Evolutionary conservation across 768 basidiomycete genomes (phyloP).

Genomic region (Russula vinacea): DNA sequence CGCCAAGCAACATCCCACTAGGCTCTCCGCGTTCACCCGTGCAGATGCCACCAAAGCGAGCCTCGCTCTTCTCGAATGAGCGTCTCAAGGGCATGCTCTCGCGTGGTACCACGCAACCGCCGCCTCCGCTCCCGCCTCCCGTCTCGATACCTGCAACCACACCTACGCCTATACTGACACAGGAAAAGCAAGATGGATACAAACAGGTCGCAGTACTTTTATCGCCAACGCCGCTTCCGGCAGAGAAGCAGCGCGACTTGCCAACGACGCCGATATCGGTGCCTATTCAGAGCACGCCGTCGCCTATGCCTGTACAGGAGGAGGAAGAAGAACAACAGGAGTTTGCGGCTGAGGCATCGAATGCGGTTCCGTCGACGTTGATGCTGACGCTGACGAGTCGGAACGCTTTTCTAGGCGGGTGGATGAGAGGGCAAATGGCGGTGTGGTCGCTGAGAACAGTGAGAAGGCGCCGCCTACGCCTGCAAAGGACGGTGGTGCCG

Average conservation of each 20-base stretch:
- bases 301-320: background rate
- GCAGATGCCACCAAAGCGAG: constrained; percentile 13
- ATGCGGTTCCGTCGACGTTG: background rate
- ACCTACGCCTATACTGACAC: background rate
- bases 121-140: background rate
- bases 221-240: constrained; percentile 11
- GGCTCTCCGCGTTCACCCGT: constrained; percentile 11
- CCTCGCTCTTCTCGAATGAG: constrained; percentile 35
- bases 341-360: background rate
- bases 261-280: constrained; percentile 2
- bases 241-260: constrained; percentile 15
- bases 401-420: background rate
- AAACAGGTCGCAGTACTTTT: constrained; percentile 34
- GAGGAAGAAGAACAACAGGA: constrained; percentile 9
- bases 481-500: constrained; percentile 9
- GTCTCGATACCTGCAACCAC: background rate
- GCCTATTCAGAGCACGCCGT: constrained; percentile 5
- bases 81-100: constrained; percentile 42
- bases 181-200: constrained; percentile 30
- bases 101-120: constrained; percentile 15
- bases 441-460: background rate
- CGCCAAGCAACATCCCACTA: constrained; percentile 16
- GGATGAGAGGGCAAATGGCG: background rate
- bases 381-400: background rate
- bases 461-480: constrained; percentile 10